phyloP scores from a whole-genome alignment of 495 filamentous ascomycete genomes.

The Penicillium crystallinum region DNA sequence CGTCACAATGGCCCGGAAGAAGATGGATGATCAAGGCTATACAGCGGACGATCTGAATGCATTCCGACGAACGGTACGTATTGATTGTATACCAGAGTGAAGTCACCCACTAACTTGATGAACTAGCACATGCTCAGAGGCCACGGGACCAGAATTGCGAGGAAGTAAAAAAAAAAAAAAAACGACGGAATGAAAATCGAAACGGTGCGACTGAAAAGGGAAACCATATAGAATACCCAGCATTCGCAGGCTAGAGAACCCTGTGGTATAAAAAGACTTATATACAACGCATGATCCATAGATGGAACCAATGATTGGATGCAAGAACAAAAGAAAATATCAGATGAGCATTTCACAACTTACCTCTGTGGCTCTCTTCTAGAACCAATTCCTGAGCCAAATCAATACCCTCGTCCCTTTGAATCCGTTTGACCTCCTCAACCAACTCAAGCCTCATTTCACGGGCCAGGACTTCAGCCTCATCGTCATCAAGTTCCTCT shows the following conservation, averaged over 20 bases:
- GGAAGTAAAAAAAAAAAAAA: conserved; percentile 4
- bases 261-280: not conserved
- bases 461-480: conserved; percentile 58
- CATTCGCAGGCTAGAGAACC: not conserved
- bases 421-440: conserved; percentile 46
- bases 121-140: conserved; percentile 17
- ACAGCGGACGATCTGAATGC: conserved; percentile 75
- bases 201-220: not conserved
- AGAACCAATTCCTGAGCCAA: conserved; percentile 17
- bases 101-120: not conserved
- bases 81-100: not conserved
- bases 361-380: conserved; percentile 18
- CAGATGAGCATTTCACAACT: conserved; percentile 15
- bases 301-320: not conserved
- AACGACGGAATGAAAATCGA: conserved; percentile 1
- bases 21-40: conserved; percentile 34
- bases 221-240: not conserved
- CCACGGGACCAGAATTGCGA: not conserved
- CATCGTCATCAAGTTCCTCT: conserved; percentile 82
- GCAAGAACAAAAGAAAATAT: not conserved
- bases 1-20: conserved; percentile 31
- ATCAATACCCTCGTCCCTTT: conserved; percentile 40
- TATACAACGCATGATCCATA: not conserved
- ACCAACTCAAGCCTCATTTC: conserved; percentile 58
- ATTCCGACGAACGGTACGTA: conserved; percentile 59